Evolutionary conservation across 352 stramenopile genomes (phyloP), one percentile per base, ranked within the genome.

Genomic region (Phytophthora litchii): DNA sequence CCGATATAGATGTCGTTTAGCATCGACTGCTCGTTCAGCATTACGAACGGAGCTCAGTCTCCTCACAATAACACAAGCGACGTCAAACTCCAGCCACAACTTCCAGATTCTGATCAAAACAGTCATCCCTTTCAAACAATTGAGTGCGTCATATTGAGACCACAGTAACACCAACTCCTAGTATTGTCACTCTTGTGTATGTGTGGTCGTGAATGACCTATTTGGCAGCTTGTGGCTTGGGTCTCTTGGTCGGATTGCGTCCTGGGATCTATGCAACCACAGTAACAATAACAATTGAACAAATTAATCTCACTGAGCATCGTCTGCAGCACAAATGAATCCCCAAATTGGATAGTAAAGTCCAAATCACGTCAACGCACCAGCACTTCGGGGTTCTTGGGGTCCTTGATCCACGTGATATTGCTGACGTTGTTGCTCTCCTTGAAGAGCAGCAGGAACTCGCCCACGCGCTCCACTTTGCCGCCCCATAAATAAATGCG

Each of bases 371-470:
- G 14, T 6, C 5, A 48, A 40, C 74, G 43, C 34, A 94, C 84
- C 72, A 91, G 54, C 2, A 65, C 59, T 34, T 94, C 80, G 0
- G 79, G 80, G 54, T 92, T 89, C 36, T 69, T 74, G 13, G 82
- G 82, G 60, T 95, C 87, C 41, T 92, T 91, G 32, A 90, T 78
- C 78, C 86, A 95, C 25, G 83, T 78, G 59, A 93, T 64, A 47
- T 74, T 92, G 75, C 84, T 95, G 41, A 95, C 75, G 48, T 95
- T 94, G 54, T 72, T 43, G 25, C 68, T 72, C 68, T 95, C 87
- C 56, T 95, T 95, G 54, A 95, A 95, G 8, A 94, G 74, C 78
- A 93, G 62, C 11, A 86, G 73, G 65, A 94, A 95, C 41, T 95
- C 87, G 49, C 87, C 87, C 25, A 92, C 78, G 45, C 87, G 84